Evolutionary conservation across 2,329 filamentous ascomycete genomes (phyloP).

Genomic region (Falciphora oryzae): DNA sequence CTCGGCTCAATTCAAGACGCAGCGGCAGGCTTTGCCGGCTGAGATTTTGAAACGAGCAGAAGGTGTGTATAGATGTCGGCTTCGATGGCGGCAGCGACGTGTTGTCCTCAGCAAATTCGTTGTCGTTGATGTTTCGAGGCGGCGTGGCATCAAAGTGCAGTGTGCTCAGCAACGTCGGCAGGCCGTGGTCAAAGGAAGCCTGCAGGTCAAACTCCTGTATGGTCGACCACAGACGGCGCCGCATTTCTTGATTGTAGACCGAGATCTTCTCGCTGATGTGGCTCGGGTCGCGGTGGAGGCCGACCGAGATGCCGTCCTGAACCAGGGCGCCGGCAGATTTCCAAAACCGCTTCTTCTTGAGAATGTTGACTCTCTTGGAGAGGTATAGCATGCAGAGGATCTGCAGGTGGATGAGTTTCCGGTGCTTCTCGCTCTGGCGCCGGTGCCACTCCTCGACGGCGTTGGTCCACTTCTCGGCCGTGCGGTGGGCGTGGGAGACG

Average conservation of each 20-base stretch:
- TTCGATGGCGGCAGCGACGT: constrained; percentile 43
- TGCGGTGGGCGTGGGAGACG: constrained; percentile 50
- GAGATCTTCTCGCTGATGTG: constrained; percentile 49
- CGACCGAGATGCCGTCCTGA: constrained; percentile 52
- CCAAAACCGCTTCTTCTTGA: constrained; percentile 61
- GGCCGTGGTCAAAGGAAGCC: constrained; percentile 54
- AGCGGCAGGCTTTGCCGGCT: constrained; percentile 50
- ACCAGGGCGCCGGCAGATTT: constrained; percentile 49
- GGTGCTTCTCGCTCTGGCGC: constrained; percentile 55
- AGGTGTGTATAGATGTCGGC: constrained; percentile 48
- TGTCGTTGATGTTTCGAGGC: constrained; percentile 48
- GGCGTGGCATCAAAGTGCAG: constrained; percentile 50
- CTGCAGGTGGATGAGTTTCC: constrained; percentile 55
- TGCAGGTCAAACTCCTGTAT: constrained; percentile 58
- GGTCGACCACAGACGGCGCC: constrained; percentile 54
- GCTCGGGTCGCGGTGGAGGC: constrained; percentile 54
- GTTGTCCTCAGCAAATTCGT: constrained; percentile 47
- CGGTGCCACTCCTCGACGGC: constrained; percentile 49
- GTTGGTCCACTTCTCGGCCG: constrained; percentile 50
- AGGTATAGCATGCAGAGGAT: constrained; percentile 54
- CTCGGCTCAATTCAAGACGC: constrained; percentile 50
- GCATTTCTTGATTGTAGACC: constrained; percentile 57
- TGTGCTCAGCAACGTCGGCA: constrained; percentile 52
- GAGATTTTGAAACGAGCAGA: constrained; percentile 52
- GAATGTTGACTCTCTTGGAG: constrained; percentile 55